Base-by-base conservation (phyloP, 257 asterid species). In the Leptodermis oblonga region DNA sequence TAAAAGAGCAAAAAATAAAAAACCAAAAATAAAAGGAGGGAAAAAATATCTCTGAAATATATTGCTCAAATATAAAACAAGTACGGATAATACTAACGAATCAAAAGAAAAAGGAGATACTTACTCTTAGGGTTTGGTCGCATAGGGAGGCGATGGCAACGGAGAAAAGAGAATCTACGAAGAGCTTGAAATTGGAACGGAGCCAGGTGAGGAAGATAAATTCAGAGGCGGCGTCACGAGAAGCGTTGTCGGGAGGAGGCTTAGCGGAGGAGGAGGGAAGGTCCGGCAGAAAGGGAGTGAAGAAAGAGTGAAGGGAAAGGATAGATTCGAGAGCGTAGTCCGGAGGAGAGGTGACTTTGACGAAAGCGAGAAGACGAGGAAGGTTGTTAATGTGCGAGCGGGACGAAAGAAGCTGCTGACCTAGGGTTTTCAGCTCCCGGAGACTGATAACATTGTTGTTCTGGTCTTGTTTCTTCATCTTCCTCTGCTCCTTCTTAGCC, bases 301-400 rank as follows among this genome's bases (percentile, higher is more conserved):
- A 93, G 79, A 90, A 90, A 0, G 97, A 85, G 34, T 93, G 97
- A 60, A 93, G 85, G 0, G 99, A 85, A 59, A 93, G 88, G 55
- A 90, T 81, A 26, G 96, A 78, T 65, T 93, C 99, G 6, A 93
- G 85, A 49, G 83, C 86, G 71, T 77, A 69, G 49, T 79, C 85
- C 0, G 90, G 89, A 33, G 90, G 83, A 59, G 88, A 78, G 4
- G 77, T 14, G 10, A 86, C 80, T 30, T 72, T 77, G 73, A 93
- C 79, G 74, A 74, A 86, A 49, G 73, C 59, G 67, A 93, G 86
- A 41, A 93, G 95, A 34, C 81, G 55, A 0, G 95, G 92, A 31
- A 90, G 92, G 65, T 93, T 88, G 80, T 90, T 90, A 68, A 88
- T 53, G 84, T 90, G 88, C 7, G 85, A 82, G 74, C 91, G 75